A percentile compares a stretch with the other conserved stretches of the same genome.
Evolutionary conservation across 768 basidiomycete species (phyloP).

Genomic region (Pholiota molesta): DNA sequence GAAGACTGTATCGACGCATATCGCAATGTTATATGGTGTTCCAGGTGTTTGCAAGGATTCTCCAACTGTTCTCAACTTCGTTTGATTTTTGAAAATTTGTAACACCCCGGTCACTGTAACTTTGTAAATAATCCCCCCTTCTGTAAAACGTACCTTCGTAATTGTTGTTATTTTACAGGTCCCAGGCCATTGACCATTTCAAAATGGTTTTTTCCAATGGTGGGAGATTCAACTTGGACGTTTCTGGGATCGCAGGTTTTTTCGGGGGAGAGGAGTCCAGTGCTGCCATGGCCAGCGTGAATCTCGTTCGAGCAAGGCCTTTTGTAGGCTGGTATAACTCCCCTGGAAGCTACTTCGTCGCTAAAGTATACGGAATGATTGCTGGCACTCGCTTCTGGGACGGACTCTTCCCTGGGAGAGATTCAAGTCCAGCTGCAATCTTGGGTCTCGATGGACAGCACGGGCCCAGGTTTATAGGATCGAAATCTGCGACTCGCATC

Average conservation of each 20-base stretch:
- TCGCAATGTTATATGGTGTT: too few species aligned
- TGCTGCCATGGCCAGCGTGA: conserved; percentile 14
- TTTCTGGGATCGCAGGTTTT: conserved; percentile 14
- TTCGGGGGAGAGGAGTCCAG: conserved; percentile 17
- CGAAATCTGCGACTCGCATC: conserved; percentile 7
- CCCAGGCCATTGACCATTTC: background rate
- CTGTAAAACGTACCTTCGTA: too few species aligned
- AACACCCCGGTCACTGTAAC: too few species aligned
- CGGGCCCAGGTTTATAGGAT: conserved; percentile 11
- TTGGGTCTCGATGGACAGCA: conserved; percentile 10
- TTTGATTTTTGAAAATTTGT: too few species aligned
- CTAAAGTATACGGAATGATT: conserved; percentile 16
- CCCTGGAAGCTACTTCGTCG: conserved; percentile 14
- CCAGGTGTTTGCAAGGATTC: too few species aligned
- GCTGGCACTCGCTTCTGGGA: conserved; percentile 11
- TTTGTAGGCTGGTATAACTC: conserved; percentile 19
- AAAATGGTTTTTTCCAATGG: background rate
- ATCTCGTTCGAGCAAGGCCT: conserved; percentile 9
- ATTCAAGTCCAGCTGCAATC: conserved; percentile 1
- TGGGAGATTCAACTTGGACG: conserved; percentile 10
- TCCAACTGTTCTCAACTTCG: too few species aligned
- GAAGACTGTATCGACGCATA: too few species aligned
- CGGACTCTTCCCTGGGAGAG: conserved; percentile 10
- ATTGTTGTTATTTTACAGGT: too few species aligned
- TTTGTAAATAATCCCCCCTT: too few species aligned